Percentiles rank a stretch among this genome's conserved stretches.
phyloP scores from a whole-genome alignment of 257 asterid species.

The Ilex asprella region DNA sequence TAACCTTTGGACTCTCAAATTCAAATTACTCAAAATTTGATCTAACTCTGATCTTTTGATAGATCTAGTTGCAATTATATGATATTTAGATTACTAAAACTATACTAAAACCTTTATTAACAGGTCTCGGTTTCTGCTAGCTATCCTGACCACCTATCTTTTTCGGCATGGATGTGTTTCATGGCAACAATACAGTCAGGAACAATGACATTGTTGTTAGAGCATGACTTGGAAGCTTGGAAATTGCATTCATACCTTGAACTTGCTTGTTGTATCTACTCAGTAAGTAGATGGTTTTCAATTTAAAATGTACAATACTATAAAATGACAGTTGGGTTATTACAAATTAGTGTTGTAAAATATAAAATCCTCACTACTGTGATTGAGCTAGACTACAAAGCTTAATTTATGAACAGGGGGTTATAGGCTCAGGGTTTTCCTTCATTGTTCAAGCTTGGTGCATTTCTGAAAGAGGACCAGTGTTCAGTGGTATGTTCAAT shows the following conservation, averaged over 20 bases:
- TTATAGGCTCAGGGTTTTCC: slow-evolving; percentile 31
- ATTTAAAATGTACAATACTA: too few species aligned
- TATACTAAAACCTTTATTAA: background rate
- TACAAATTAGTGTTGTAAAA: background rate
- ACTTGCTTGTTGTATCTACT: slow-evolving; percentile 19
- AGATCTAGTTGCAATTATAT: too few species aligned
- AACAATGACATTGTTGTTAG: slow-evolving; percentile 12
- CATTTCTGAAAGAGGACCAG: slow-evolving; percentile 51
- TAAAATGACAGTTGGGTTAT: too few species aligned
- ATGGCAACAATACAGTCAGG: slow-evolving; percentile 26
- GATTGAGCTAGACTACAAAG: too few species aligned
- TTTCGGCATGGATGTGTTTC: slow-evolving; percentile 39
- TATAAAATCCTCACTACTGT: too few species aligned
- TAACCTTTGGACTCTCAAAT: too few species aligned
- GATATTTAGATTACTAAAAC: too few species aligned
- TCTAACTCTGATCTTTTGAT: too few species aligned
- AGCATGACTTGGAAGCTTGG: slow-evolving; percentile 24
- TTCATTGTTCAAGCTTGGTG: slow-evolving; percentile 67
- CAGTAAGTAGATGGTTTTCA: slow-evolving; percentile 17
- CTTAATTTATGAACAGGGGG: slow-evolving; percentile 3
- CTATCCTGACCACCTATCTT: slow-evolving; percentile 34
- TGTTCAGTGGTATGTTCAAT: slow-evolving; percentile 64
- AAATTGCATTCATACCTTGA: slow-evolving; percentile 20
- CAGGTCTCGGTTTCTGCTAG: slow-evolving; percentile 23
- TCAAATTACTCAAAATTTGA: too few species aligned